These are phyloP conservation scores for Dendrobium nobile DNA, from an alignment of 106 monocot genomes.

Conservation along the genomic window DNA sequence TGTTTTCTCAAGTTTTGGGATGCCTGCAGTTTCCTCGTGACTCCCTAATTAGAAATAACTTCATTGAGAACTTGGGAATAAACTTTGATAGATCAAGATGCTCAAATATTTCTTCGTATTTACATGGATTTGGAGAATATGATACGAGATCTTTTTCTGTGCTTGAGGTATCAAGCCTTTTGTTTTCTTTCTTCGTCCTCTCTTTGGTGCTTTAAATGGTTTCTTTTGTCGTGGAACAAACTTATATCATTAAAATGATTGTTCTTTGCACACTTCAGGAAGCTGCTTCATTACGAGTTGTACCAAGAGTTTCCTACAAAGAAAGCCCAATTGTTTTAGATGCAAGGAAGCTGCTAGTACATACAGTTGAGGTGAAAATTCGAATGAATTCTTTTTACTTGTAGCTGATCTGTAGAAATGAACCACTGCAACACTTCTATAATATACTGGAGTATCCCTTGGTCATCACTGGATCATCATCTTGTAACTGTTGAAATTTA, in stretches of 20 bases:
- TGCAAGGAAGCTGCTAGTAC: slow-evolving; percentile 67
- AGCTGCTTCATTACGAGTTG: slow-evolving; percentile 62
- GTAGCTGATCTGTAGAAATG: neutral
- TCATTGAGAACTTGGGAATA: slow-evolving; percentile 64
- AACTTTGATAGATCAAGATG: slow-evolving; percentile 37
- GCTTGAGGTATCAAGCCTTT: slow-evolving; percentile 34
- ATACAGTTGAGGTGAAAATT: slow-evolving; percentile 58
- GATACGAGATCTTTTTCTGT: slow-evolving; percentile 78
- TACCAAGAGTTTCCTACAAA: slow-evolving; percentile 67
- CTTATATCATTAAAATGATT: neutral
- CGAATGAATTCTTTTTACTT: neutral
- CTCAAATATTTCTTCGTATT: slow-evolving; percentile 49
- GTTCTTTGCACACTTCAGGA: slow-evolving; percentile 30
- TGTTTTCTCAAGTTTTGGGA: slow-evolving; percentile 85
- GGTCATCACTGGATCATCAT: too few species aligned
- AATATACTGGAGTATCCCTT: too few species aligned
- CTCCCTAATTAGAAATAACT: slow-evolving; percentile 38
- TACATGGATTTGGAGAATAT: slow-evolving; percentile 97
- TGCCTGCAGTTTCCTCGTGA: slow-evolving; percentile 82
- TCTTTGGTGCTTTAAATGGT: neutral
- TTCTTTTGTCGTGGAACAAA: neutral
- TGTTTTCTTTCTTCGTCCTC: neutral
- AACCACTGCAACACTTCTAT: neutral
- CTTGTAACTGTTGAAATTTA: too few species aligned
- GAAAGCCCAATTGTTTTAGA: slow-evolving; percentile 75